These are phyloP conservation scores for Cercophora sp. DNA, from an alignment of 495 filamentous ascomycete species.

Conservation along the genomic window DNA sequence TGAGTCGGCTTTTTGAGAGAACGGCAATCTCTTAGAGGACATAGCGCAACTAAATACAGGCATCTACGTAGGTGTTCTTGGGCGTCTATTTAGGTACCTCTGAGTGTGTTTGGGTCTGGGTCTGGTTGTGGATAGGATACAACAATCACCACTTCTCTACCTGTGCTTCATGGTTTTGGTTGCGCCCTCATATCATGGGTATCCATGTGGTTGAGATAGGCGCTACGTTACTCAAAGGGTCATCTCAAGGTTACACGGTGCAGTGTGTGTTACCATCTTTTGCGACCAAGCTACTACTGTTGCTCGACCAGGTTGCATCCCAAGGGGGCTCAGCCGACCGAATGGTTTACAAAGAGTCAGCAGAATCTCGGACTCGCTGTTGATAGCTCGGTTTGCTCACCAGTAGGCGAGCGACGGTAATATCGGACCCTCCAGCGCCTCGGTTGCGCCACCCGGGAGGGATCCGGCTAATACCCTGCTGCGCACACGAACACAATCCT, in stretches of 20 bases:
- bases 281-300: background rate
- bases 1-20: too few species aligned
- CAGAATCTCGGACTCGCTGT: background rate
- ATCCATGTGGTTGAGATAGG: too few species aligned
- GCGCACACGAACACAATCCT: background rate
- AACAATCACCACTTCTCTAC: too few species aligned
- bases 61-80: too few species aligned
- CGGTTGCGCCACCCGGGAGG: background rate
- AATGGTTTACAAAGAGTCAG: too few species aligned
- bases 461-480: background rate
- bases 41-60: too few species aligned
- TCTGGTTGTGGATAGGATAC: too few species aligned
- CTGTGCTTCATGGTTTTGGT: too few species aligned
- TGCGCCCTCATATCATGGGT: too few species aligned
- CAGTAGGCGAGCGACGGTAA: background rate
- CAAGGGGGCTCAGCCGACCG: background rate
- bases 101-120: too few species aligned
- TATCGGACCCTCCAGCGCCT: background rate
- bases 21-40: too few species aligned
- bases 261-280: background rate
- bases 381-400: background rate
- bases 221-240: background rate
- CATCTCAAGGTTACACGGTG: background rate
- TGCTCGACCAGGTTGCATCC: background rate
- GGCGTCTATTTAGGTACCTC: too few species aligned